Conservation (phyloP, 1,139 yeast species). For the Insectozyma bohioensis region DNA sequence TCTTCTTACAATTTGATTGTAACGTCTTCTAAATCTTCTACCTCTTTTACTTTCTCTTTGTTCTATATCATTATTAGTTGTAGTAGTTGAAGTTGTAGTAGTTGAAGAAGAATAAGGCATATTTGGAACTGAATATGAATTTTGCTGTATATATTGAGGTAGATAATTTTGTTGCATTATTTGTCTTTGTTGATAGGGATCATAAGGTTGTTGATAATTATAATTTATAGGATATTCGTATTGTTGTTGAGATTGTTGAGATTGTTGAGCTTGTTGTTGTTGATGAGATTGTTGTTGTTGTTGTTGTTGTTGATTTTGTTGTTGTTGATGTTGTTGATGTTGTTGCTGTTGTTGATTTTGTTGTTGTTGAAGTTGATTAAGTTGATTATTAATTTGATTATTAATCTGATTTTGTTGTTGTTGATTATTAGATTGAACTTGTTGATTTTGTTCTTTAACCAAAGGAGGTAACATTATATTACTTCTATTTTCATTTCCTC, state of each 20-base stretch:
- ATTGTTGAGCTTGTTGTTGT: constrained; percentile 1
- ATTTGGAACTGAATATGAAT: background rate
- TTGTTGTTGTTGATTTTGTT: constrained; percentile 7
- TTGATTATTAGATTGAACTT: background rate
- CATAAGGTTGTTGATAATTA: constrained; percentile 6
- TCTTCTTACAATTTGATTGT: constrained; percentile 67
- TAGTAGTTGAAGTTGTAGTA: constrained; percentile 1
- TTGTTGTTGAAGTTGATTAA: too few species aligned
- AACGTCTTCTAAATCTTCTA: constrained; percentile 62
- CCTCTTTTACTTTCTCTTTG: constrained; percentile 19
- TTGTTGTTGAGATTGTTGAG: constrained; percentile 6
- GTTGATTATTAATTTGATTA: too few species aligned
- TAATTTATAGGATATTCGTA: constrained; percentile 3
- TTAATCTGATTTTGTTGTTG: constrained; percentile 3
- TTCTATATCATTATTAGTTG: constrained; percentile 13
- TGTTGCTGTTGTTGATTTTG: constrained; percentile 1
- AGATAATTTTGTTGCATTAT: constrained; percentile 2
- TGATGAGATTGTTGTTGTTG: constrained; percentile 7
- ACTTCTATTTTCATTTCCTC: too few species aligned
- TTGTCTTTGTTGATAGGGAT: constrained; percentile 8
- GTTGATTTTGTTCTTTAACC: constrained; percentile 4
- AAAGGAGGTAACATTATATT: constrained; percentile 5
- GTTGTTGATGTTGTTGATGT: constrained; percentile 1
- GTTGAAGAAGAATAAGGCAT: too few species aligned
- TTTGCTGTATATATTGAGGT: constrained; percentile 3